phyloP scores from a whole-genome alignment of 2,329 filamentous ascomycete genomes.

The Cadophora gregata region DNA sequence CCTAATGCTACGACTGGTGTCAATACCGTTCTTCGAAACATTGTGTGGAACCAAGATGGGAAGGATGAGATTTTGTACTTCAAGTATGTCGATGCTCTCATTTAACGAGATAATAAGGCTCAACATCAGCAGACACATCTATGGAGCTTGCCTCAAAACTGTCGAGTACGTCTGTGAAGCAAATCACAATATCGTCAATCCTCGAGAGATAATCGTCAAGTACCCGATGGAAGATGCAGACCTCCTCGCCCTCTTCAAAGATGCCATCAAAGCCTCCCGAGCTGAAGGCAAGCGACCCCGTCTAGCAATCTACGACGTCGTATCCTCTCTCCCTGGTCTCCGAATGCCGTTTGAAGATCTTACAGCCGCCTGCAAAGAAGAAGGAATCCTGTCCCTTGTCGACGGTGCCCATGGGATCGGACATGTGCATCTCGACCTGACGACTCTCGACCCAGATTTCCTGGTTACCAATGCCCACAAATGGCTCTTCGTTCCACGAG shows the following conservation, averaged over 20 bases:
- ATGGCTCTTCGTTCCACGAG: conserved; percentile 84
- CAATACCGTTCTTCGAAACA: conserved; percentile 80
- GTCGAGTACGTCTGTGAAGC: conserved; percentile 76
- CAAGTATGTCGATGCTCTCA: conserved; percentile 49
- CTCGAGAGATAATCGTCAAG: conserved; percentile 61
- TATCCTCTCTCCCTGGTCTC: conserved; percentile 80
- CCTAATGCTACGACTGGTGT: conserved; percentile 80
- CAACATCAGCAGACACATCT: conserved; percentile 25
- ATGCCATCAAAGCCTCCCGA: conserved; percentile 59
- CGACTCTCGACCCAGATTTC: conserved; percentile 77
- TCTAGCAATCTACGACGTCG: conserved; percentile 78
- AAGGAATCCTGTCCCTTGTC: conserved; percentile 69
- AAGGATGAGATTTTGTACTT: conserved; percentile 80
- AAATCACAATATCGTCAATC: conserved; percentile 50
- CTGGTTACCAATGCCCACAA: conserved; percentile 86
- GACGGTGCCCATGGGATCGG: conserved; percentile 89
- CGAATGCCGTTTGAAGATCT: conserved; percentile 79
- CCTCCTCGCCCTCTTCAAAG: conserved; percentile 65
- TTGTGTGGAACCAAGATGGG: conserved; percentile 65
- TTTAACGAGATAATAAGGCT: neutral
- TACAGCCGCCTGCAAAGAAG: conserved; percentile 65
- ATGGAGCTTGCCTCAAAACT: conserved; percentile 70
- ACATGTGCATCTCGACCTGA: conserved; percentile 74
- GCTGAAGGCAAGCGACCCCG: conserved; percentile 65
- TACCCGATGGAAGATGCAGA: conserved; percentile 76